A percentile compares a stretch with the other conserved stretches of the same genome.
Evolutionary conservation across 2,329 filamentous ascomycete species (phyloP).

Genomic region (Fusarium robinianum): DNA sequence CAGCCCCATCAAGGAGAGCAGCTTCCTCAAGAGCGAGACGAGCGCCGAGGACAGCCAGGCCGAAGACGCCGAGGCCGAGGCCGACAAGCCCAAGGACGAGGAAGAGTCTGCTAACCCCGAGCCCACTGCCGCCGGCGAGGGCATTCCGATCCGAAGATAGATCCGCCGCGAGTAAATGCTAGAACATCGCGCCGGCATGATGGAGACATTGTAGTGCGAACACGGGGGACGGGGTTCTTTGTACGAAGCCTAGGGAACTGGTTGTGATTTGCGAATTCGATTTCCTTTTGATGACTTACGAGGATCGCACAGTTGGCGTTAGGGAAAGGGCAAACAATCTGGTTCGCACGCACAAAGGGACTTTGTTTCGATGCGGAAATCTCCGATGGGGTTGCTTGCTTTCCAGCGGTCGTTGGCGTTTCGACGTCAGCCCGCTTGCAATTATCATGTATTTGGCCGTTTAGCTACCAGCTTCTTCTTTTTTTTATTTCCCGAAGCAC

Average conservation of each 20-base stretch:
- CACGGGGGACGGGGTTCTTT: slow-evolving; percentile 16
- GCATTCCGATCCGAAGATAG: slow-evolving; percentile 68
- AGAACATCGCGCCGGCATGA: no score
- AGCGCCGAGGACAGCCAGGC: slow-evolving; percentile 61
- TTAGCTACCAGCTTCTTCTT: slow-evolving; percentile 28
- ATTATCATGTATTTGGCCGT: slow-evolving; percentile 33
- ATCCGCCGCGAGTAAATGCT: background rate
- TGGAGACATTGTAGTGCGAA: slow-evolving; percentile 7
- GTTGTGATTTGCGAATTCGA: slow-evolving; percentile 26
- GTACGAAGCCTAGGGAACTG: slow-evolving; percentile 25
- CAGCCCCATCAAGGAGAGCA: slow-evolving; percentile 89
- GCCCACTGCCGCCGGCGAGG: slow-evolving; percentile 38
- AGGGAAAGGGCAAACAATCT: slow-evolving; percentile 36
- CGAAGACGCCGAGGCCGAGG: slow-evolving; percentile 29
- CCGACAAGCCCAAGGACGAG: slow-evolving; percentile 49
- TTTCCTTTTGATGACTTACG: slow-evolving; percentile 39
- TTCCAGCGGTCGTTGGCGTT: slow-evolving; percentile 15
- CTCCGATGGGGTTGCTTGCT: slow-evolving; percentile 32
- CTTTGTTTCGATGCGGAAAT: slow-evolving; percentile 31
- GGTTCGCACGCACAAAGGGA: slow-evolving; percentile 29
- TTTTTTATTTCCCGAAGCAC: slow-evolving; percentile 20
- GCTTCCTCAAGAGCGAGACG: slow-evolving; percentile 81
- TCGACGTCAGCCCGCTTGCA: slow-evolving; percentile 19
- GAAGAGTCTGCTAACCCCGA: slow-evolving; percentile 21
- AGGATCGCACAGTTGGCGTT: slow-evolving; percentile 39